phyloP scores from a whole-genome alignment of 2,329 filamentous ascomycete genomes.

The Capronia epimyces region DNA sequence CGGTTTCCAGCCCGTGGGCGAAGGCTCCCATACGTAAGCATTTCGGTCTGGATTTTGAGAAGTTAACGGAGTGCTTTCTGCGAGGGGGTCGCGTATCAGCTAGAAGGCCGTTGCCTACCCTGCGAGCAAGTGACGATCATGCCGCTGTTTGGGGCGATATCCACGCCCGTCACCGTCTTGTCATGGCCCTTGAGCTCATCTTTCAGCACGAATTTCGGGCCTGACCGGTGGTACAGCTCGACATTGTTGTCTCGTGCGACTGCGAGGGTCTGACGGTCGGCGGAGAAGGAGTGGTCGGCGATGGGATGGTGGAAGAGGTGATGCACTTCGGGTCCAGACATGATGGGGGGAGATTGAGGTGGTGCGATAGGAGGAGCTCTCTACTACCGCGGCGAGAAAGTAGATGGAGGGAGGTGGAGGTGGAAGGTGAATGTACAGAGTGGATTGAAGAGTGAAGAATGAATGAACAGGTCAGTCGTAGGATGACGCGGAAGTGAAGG shows the following conservation, averaged over 20 bases:
- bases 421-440: conserved; percentile 7
- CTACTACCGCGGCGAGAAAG: conserved; percentile 68
- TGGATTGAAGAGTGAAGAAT: background rate
- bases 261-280: conserved; percentile 80
- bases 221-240: conserved; percentile 74
- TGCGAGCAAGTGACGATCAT: conserved; percentile 98
- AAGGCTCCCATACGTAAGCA: conserved; percentile 95
- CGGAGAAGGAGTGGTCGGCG: conserved; percentile 95
- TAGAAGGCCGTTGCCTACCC: conserved; percentile 49
- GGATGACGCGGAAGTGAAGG: conserved; percentile 12
- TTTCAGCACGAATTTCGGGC: conserved; percentile 71
- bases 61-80: background rate
- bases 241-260: conserved; percentile 86
- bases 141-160: conserved; percentile 84
- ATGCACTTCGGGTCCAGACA: conserved; percentile 85
- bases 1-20: conserved; percentile 88
- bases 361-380: conserved; percentile 88
- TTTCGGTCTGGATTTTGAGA: conserved; percentile 66
- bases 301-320: conserved; percentile 96
- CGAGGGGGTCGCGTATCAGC: background rate
- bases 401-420: background rate
- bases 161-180: conserved; percentile 92
- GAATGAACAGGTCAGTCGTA: background rate
- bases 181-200: conserved; percentile 95
- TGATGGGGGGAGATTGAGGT: too few relatives aligned